phyloP scores from a whole-genome alignment of 768 basidiomycete genomes.

The Calocybe indica region DNA sequence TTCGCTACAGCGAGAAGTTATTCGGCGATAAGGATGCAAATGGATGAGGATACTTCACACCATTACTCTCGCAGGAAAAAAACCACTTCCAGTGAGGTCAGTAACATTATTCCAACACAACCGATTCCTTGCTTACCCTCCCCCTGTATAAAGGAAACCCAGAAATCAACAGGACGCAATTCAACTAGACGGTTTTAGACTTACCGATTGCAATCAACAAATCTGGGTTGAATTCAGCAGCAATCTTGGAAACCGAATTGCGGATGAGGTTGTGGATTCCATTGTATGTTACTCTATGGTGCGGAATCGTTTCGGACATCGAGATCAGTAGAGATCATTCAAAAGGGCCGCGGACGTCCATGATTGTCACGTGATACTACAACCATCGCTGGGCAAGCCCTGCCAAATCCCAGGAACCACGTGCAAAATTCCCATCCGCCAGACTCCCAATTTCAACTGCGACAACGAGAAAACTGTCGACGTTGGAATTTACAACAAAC shows the following conservation, averaged over 20 bases:
- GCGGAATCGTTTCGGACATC: conserved; percentile 44
- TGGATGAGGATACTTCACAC: conserved; percentile 23
- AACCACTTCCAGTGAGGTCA: conserved; percentile 51
- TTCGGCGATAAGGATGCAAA: too few relatives aligned
- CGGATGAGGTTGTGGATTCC: conserved; percentile 89
- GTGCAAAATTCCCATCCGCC: too few relatives aligned
- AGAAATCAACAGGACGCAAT: conserved; percentile 1
- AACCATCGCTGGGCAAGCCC: too few relatives aligned
- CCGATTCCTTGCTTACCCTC: conserved; percentile 56
- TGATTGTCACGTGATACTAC: too few relatives aligned
- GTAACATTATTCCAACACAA: too few relatives aligned
- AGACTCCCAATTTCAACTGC: too few relatives aligned
- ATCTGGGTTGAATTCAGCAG: conserved; percentile 77
- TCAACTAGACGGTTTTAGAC: background rate
- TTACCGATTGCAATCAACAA: conserved; percentile 78
- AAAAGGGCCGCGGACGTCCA: too few relatives aligned
- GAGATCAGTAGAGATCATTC: too few relatives aligned
- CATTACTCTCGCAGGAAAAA: conserved; percentile 93
- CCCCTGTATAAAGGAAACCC: conserved; percentile 39
- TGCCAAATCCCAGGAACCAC: too few relatives aligned
- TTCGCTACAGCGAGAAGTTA: conserved; percentile 45
- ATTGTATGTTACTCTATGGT: conserved; percentile 79
- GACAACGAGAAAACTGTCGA: too few relatives aligned
- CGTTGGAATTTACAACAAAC: too few relatives aligned
- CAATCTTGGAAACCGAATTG: conserved; percentile 59